Evolutionary conservation across 2,329 filamentous ascomycete species (phyloP).

Genomic region (Aureobasidium mangrovei): DNA sequence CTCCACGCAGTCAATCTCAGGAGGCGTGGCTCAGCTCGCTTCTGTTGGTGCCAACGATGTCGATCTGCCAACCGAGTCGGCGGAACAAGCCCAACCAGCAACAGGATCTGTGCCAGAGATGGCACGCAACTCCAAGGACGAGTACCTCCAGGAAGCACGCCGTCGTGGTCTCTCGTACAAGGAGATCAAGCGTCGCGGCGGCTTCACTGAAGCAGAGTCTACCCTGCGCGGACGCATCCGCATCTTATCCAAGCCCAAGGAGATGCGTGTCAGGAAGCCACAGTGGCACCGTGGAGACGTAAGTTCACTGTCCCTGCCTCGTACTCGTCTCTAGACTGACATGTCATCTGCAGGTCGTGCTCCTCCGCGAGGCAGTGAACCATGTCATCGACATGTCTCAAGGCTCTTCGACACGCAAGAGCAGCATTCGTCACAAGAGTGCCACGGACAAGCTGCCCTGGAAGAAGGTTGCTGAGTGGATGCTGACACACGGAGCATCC

Average conservation of each 20-base stretch:
- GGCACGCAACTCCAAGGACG: constrained; percentile 20
- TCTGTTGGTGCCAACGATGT: background rate
- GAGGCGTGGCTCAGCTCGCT: background rate
- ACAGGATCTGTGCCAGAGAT: background rate
- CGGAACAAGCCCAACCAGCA: background rate
- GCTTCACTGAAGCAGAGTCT: constrained; percentile 58
- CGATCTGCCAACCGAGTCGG: background rate
- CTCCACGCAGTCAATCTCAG: background rate
- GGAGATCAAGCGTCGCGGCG: constrained; percentile 49
- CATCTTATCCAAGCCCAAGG: constrained; percentile 54
- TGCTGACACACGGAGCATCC: constrained; percentile 43
- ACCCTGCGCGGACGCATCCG: constrained; percentile 62
- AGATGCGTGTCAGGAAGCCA: constrained; percentile 56
- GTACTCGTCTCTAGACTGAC: background rate
- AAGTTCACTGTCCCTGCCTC: constrained; percentile 31
- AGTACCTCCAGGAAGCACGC: constrained; percentile 46
- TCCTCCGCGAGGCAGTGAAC: constrained; percentile 14
- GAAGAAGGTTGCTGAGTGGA: constrained; percentile 50
- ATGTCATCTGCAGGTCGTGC: constrained; percentile 19
- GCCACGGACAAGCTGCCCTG: constrained; percentile 42
- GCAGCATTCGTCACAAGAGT: background rate
- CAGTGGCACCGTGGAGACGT: constrained; percentile 57
- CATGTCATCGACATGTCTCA: constrained; percentile 19
- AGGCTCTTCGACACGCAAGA: constrained; percentile 15
- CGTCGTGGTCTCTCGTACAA: constrained; percentile 53